These are phyloP conservation scores for Fusarium nisikadoi DNA, from an alignment of 2,329 filamentous ascomycete genomes.

Conservation along the genomic window DNA sequence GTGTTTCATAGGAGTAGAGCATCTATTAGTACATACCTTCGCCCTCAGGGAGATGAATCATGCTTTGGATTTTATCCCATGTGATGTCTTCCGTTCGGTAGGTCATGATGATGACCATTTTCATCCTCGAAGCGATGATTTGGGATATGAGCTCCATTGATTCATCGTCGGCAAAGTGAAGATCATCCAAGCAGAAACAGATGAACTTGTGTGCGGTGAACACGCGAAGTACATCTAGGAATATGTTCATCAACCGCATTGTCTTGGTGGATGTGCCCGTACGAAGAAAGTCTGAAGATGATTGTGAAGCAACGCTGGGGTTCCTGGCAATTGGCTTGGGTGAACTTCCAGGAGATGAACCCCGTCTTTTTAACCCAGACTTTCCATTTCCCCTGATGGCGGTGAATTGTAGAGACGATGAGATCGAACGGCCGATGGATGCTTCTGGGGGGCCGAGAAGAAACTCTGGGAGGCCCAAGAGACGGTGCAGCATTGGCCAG, in stretches of 20 bases:
- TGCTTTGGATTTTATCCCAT: constrained; percentile 63
- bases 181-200: constrained; percentile 87
- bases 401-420: constrained; percentile 49
- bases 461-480: constrained; percentile 76
- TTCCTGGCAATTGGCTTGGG: constrained; percentile 51
- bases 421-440: constrained; percentile 50
- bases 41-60: constrained; percentile 64
- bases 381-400: constrained; percentile 48
- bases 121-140: constrained; percentile 81
- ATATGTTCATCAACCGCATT: constrained; percentile 85
- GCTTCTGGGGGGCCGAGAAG: constrained; percentile 64
- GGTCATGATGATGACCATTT: constrained; percentile 84
- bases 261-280: constrained; percentile 68
- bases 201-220: constrained; percentile 87
- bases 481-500: constrained; percentile 71
- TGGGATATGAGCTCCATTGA: constrained; percentile 85
- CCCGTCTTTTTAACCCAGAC: constrained; percentile 54
- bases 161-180: constrained; percentile 91
- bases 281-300: constrained; percentile 69
- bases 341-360: constrained; percentile 61
- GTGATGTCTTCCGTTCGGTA: constrained; percentile 74
- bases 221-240: constrained; percentile 84
- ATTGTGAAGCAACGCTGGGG: constrained; percentile 57
- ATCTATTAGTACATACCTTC: constrained; percentile 55
- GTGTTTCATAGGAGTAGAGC: not conserved